Conservation (phyloP, 257 asterid species). For the Datura wrightii region DNA sequence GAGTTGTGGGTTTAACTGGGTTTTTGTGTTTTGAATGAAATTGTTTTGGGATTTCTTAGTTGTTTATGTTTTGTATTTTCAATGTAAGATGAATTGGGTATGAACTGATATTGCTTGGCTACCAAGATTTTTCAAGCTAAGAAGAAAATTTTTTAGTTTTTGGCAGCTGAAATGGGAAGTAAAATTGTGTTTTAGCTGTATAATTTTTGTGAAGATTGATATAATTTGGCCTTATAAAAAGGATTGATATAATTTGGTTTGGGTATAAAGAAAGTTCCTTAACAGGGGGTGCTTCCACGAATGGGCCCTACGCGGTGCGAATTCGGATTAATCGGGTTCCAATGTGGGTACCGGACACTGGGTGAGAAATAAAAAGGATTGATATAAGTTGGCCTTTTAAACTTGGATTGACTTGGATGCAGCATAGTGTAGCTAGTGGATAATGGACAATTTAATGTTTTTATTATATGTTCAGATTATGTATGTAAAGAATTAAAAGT, state of each 20-base stretch:
- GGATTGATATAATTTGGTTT: neutral
- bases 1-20: constrained; percentile 14
- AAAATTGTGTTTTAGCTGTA: neutral
- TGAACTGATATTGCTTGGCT: neutral
- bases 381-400: neutral
- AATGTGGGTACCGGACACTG: no score
- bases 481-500: neutral
- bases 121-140: neutral
- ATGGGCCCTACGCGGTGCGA: no score
- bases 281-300: no score
- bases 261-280: no score
- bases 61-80: neutral
- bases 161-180: neutral
- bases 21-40: constrained; percentile 3
- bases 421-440: neutral
- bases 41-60: neutral
- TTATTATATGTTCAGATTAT: neutral
- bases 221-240: neutral
- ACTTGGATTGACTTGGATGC: neutral
- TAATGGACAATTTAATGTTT: neutral
- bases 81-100: neutral
- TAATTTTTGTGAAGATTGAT: neutral
- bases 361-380: no score
- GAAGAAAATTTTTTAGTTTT: neutral
- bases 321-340: no score